A percentile compares a stretch with the other conserved stretches of the same genome.
Evolutionary conservation across 2,329 filamentous ascomycete genomes (phyloP).

Genomic region (Verticillium nonalfalfae): DNA sequence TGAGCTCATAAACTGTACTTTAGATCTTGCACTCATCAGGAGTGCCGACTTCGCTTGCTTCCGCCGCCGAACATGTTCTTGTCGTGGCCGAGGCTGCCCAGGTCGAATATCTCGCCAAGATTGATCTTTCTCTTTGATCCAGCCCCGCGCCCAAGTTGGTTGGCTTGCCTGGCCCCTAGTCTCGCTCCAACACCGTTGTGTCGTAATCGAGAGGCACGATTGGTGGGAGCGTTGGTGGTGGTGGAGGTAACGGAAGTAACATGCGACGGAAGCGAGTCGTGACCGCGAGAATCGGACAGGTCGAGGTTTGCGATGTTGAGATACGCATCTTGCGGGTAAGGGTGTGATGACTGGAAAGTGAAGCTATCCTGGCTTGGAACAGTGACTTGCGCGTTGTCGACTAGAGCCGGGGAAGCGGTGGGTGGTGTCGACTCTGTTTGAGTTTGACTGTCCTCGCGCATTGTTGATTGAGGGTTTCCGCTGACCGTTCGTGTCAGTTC

Average conservation of each 20-base stretch:
- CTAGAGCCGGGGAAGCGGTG: slow-evolving; percentile 13
- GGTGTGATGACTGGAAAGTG: slow-evolving; percentile 61
- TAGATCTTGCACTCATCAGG: slow-evolving; percentile 16
- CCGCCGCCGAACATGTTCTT: slow-evolving; percentile 50
- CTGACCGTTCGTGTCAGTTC: slow-evolving; percentile 41
- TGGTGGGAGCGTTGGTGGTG: slow-evolving; percentile 14
- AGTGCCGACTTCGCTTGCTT: slow-evolving; percentile 44
- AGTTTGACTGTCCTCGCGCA: slow-evolving; percentile 11
- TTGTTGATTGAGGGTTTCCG: slow-evolving; percentile 16
- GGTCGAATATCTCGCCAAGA: slow-evolving; percentile 69
- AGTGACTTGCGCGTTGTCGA: slow-evolving; percentile 22
- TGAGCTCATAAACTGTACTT: background rate
- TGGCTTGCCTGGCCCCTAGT: slow-evolving; percentile 10
- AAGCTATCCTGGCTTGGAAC: slow-evolving; percentile 57
- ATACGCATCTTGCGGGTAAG: slow-evolving; percentile 46
- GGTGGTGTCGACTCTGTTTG: slow-evolving; percentile 29
- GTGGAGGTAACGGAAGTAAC: slow-evolving; percentile 18
- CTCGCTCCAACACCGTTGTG: slow-evolving; percentile 16
- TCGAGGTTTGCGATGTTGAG: slow-evolving; percentile 56
- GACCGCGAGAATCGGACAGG: slow-evolving; percentile 44
- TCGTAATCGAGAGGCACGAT: slow-evolving; percentile 8
- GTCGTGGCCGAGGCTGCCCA: slow-evolving; percentile 54
- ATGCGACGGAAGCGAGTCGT: slow-evolving; percentile 24
- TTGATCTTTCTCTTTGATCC: slow-evolving; percentile 70
- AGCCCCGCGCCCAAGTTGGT: slow-evolving; percentile 53